Base-by-base conservation (phyloP, 23 red algal species). In the Gracilaria gracilis region DNA sequence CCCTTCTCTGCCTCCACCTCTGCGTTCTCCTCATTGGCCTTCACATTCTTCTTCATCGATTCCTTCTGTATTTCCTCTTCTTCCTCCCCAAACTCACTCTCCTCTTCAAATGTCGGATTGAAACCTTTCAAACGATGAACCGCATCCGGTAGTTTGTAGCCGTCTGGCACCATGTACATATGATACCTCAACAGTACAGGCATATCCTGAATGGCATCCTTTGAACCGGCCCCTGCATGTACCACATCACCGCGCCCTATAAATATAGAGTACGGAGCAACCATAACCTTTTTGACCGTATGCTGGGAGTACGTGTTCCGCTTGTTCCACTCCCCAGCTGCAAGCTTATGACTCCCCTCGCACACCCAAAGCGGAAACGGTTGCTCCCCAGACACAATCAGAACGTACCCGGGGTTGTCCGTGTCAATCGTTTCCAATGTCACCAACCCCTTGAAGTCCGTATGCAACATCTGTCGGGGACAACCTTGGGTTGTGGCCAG, bases 61-160 rank as follows among this genome's bases (percentile, higher is more conserved):
- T 46, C 11, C 42, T 46, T 11, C 42, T 46, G 5, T 46, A 46
- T 11, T 4, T 7, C 4, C 42, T 46, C 42, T 11, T 46, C 42
- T 46, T 11, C 42, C 11, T 46, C 42, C 42, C 42, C 42, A 46
- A 46, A 46, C 42, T 46, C 42, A 46, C 11, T 46, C 42, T 46
- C 42, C 42, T 46, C 42, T 11, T 46, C 42, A 70, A 58, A 58
- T n/a, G 2, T 20, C 5, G 80, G 80, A 19, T 39, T 58, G 55
- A 83, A 83, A 8, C 16, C 54, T 14, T 6, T 31, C 24, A 21
- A 14, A 15, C 25, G 80, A 36, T 83, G 80, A 25, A 64, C 55
- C 23, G 80, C 80, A 83, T 83, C 80, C 9, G 80, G 80, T n/a
- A 83, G 55, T 0, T 61, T 59, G 57, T 83, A 83, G 5, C 54